These are phyloP conservation scores for Diaporthe australafricana DNA, from an alignment of 2,329 filamentous ascomycete genomes.

Conservation along the genomic window DNA sequence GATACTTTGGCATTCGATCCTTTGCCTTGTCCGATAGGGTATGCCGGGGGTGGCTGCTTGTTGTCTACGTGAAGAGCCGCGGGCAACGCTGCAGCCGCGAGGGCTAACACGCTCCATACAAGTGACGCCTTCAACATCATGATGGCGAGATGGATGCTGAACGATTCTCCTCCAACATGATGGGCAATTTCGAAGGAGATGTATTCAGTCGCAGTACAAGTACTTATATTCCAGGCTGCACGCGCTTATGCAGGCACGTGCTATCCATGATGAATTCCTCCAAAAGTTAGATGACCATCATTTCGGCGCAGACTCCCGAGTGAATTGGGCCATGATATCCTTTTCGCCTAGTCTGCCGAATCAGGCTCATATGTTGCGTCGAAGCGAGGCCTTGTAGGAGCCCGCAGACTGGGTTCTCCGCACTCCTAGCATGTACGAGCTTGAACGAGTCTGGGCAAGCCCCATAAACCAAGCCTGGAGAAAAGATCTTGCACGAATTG, in stretches of 20 bases:
- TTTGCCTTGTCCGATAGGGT: constrained; percentile 28
- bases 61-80: constrained; percentile 25
- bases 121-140: constrained; percentile 26
- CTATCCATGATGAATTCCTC: neutral
- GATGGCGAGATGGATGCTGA: neutral
- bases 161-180: neutral
- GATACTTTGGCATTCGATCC: constrained; percentile 30
- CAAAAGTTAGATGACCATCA: neutral
- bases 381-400: constrained; percentile 8
- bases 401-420: constrained; percentile 34
- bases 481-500: constrained; percentile 37
- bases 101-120: constrained; percentile 3
- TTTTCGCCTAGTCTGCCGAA: neutral
- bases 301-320: constrained; percentile 3
- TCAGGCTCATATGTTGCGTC: constrained; percentile 13
- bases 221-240: constrained; percentile 3
- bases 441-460: constrained; percentile 29
- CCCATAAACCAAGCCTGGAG: constrained; percentile 26
- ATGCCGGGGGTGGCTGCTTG: constrained; percentile 26
- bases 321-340: neutral
- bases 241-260: neutral
- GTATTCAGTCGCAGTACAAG: neutral
- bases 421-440: constrained; percentile 11
- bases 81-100: neutral
- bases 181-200: neutral